These are phyloP conservation scores for Chytriomyces sp. DNA, from an alignment of 192 early-diverging fungal genomes.

Conservation along the genomic window DNA sequence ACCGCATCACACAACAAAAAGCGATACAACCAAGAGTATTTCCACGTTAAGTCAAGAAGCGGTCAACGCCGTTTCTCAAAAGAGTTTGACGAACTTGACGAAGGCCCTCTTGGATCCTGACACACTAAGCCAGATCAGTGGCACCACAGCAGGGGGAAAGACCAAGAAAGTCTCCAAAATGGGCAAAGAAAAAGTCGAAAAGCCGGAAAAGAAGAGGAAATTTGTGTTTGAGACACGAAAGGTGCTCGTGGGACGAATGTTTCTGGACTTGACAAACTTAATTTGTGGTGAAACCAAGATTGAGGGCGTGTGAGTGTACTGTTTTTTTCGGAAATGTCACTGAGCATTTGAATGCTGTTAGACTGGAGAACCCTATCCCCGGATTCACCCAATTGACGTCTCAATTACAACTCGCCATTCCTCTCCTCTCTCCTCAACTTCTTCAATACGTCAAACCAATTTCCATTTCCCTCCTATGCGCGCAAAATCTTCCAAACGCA, in stretches of 20 bases:
- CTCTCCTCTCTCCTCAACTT: background rate
- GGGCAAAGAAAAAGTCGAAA: slow-evolving; percentile 1
- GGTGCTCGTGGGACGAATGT: background rate
- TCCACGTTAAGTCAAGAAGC: background rate
- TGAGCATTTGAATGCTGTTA: background rate
- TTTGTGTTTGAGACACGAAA: slow-evolving; percentile 11
- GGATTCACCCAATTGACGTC: background rate
- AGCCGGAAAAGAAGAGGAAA: background rate
- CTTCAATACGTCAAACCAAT: background rate
- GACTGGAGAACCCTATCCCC: slow-evolving; percentile 6
- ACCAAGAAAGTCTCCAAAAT: background rate
- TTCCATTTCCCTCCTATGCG: slow-evolving; percentile 6
- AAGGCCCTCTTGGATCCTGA: background rate
- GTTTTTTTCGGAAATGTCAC: background rate
- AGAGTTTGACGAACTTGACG: background rate
- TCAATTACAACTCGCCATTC: background rate
- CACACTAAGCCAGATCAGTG: background rate
- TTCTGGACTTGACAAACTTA: slow-evolving; percentile 16
- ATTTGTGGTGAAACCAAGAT: background rate
- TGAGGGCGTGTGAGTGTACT: background rate
- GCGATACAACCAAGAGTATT: background rate
- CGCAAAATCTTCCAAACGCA: slow-evolving; percentile 15
- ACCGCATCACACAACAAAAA: background rate
- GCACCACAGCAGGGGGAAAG: background rate
- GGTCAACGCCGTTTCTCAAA: background rate